Conservation (phyloP, 352 stramenopile species). For the Phytopythium montanum region DNA sequence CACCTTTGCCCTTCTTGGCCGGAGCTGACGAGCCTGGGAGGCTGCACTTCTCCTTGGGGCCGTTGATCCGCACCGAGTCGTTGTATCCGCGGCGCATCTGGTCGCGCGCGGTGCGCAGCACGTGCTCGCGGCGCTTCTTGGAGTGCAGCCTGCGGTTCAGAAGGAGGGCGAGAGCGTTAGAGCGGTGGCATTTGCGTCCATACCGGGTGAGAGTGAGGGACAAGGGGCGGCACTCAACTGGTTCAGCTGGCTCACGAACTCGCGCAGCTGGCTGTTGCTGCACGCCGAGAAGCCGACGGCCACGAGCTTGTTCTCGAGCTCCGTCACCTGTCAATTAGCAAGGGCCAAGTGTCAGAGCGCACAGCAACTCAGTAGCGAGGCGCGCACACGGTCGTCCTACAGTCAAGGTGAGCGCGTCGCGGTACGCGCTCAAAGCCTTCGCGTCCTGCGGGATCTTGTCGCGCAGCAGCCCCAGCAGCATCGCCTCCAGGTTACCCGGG, state of each 20-base stretch:
- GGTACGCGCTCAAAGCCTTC: constrained; percentile 40
- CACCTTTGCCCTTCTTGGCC: constrained; percentile 33
- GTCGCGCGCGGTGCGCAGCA: constrained; percentile 45
- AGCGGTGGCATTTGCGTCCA: too few relatives aligned
- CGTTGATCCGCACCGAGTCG: constrained; percentile 55
- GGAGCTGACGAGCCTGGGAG: constrained; percentile 31
- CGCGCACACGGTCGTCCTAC: constrained; percentile 17
- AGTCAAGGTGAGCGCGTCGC: constrained; percentile 30
- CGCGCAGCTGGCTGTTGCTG: constrained; percentile 51
- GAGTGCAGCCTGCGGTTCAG: constrained; percentile 43
- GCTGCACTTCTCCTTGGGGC: constrained; percentile 50
- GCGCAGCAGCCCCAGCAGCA: constrained; percentile 57
- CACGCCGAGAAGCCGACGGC: constrained; percentile 45
- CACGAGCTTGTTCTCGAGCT: constrained; percentile 44
- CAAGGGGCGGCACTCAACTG: constrained; percentile 29
- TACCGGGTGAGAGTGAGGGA: too few relatives aligned
- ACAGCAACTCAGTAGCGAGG: not conserved
- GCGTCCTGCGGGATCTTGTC: constrained; percentile 69
- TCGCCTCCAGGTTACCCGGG: constrained; percentile 62
- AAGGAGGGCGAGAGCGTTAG: not conserved
- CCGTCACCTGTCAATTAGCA: constrained; percentile 28
- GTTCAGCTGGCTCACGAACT: constrained; percentile 54
- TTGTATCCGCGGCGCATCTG: constrained; percentile 58
- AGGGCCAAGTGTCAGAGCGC: not conserved
- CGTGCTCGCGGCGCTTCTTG: constrained; percentile 61